phyloP scores from a whole-genome alignment of 2,329 filamentous ascomycete genomes.

The Colletotrichum sp. region DNA sequence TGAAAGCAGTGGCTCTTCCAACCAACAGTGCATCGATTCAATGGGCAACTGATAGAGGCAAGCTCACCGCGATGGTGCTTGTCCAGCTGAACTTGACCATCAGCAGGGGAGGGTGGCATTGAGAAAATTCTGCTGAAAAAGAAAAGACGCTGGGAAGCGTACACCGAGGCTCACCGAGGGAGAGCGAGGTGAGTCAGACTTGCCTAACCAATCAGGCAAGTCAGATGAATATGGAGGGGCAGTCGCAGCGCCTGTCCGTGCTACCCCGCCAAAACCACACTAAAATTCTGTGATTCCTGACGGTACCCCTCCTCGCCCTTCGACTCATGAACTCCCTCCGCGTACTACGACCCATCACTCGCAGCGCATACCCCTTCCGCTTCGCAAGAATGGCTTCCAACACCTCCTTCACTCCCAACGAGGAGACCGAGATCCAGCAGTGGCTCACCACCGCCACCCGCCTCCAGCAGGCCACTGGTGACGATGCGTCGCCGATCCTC shows the following conservation, averaged over 20 bases:
- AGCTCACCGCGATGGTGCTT: background rate
- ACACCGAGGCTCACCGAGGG: background rate
- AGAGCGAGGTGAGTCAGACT: background rate
- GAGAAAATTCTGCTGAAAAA: background rate
- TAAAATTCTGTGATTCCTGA: conserved; percentile 3
- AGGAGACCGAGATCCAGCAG: conserved; percentile 87
- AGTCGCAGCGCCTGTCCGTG: background rate
- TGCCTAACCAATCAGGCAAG: conserved; percentile 1
- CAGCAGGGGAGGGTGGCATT: background rate
- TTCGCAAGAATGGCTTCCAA: conserved; percentile 68
- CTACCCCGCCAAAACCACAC: conserved; percentile 16
- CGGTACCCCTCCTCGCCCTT: background rate
- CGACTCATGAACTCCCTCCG: conserved; percentile 50
- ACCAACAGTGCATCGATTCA: background rate
- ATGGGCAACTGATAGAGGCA: background rate
- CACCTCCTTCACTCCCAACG: conserved; percentile 75
- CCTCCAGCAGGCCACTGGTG: conserved; percentile 61
- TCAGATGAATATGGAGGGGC: conserved; percentile 1
- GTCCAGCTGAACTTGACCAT: background rate
- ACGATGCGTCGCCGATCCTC: conserved; percentile 70
- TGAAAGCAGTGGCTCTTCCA: background rate
- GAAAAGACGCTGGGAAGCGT: background rate
- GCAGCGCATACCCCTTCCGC: conserved; percentile 38
- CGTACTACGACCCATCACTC: conserved; percentile 37
- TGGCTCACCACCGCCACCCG: conserved; percentile 83